These are phyloP conservation scores for Clonostachys chloroleuca DNA, from an alignment of 2,329 filamentous ascomycete genomes.

Conservation along the genomic window DNA sequence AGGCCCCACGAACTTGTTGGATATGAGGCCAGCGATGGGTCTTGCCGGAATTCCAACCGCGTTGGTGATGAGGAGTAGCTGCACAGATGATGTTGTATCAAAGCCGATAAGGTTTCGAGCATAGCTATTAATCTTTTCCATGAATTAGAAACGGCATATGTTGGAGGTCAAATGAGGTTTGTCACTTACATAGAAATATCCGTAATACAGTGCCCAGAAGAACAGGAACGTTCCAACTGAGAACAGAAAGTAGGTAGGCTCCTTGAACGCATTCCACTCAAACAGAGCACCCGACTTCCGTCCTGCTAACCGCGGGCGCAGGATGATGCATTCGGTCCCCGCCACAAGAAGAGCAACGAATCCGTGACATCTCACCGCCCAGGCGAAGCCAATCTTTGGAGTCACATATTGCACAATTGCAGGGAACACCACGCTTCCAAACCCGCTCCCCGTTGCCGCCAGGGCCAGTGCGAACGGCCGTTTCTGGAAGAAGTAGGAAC, in stretches of 20 bases:
- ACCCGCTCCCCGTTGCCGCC: conserved; percentile 52
- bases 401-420: conserved; percentile 52
- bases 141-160: background rate
- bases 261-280: conserved; percentile 52
- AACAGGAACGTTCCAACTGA: conserved; percentile 41
- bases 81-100: conserved; percentile 43
- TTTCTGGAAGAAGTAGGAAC: conserved; percentile 55
- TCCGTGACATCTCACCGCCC: conserved; percentile 60
- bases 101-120: conserved; percentile 37
- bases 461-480: conserved; percentile 56
- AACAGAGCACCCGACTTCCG: conserved; percentile 44
- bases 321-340: conserved; percentile 26
- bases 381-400: conserved; percentile 54
- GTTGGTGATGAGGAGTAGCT: conserved; percentile 53
- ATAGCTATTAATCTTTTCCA: conserved; percentile 34
- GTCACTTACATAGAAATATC: conserved; percentile 33
- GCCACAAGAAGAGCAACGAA: conserved; percentile 53
- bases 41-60: conserved; percentile 50
- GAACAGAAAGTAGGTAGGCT: conserved; percentile 49
- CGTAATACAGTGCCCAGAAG: conserved; percentile 31
- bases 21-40: conserved; percentile 44
- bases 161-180: conserved; percentile 19
- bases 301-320: conserved; percentile 40
- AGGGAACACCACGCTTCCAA: conserved; percentile 53
- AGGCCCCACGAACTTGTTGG: conserved; percentile 45